Conservation (phyloP, 495 filamentous ascomycete genomes). For the Trichoderma gamsii region DNA sequence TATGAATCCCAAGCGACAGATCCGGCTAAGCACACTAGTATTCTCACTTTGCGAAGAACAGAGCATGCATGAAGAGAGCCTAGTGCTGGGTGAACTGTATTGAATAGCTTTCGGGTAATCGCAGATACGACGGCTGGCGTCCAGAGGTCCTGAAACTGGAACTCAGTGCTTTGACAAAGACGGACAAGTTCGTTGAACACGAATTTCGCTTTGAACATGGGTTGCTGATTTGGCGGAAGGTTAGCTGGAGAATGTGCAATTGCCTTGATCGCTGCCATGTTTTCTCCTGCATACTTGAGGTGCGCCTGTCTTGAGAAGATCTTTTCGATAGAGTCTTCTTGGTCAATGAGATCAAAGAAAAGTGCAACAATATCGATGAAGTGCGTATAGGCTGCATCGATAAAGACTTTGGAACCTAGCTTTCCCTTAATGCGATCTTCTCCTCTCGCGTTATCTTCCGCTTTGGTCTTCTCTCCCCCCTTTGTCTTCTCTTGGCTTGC, state of each 20-base stretch:
- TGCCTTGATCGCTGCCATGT: constrained; percentile 59
- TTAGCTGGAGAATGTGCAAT: constrained; percentile 53
- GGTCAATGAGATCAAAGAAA: constrained; percentile 74
- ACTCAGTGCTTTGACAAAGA: constrained; percentile 62
- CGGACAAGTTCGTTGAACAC: constrained; percentile 67
- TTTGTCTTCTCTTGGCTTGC: constrained; percentile 48
- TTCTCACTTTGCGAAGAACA: constrained; percentile 76
- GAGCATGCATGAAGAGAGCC: constrained; percentile 82
- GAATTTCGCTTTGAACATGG: constrained; percentile 73
- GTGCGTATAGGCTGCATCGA: constrained; percentile 52
- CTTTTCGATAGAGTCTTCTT: constrained; percentile 59
- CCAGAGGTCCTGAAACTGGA: constrained; percentile 65
- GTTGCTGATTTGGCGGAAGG: constrained; percentile 73
- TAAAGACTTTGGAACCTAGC: constrained; percentile 60
- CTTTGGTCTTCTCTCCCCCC: constrained; percentile 45
- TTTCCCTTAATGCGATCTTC: constrained; percentile 63
- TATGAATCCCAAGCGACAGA: constrained; percentile 64
- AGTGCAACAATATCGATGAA: constrained; percentile 71
- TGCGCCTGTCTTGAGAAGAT: constrained; percentile 58
- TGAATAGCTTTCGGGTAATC: constrained; percentile 69
- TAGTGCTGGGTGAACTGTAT: constrained; percentile 77
- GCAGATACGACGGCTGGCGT: constrained; percentile 66
- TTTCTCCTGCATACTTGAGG: constrained; percentile 52
- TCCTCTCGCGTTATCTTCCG: constrained; percentile 46
- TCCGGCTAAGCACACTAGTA: constrained; percentile 74